Conservation (phyloP, 2,329 filamentous ascomycete genomes). For the Sarocladiaceae sp. region DNA sequence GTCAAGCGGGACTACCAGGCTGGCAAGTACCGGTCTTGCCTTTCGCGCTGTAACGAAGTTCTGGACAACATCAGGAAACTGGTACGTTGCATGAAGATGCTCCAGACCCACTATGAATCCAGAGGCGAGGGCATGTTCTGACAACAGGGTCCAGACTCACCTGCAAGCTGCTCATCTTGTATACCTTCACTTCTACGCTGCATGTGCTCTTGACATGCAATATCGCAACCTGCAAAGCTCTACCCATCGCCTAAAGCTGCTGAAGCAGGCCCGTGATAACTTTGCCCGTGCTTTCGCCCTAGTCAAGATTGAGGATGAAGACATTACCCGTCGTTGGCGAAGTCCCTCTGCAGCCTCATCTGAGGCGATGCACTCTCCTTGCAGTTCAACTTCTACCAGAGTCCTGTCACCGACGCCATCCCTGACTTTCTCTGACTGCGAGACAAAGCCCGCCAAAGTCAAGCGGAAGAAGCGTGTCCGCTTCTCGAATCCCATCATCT, state of each 20-base stretch:
- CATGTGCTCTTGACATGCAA: conserved; percentile 51
- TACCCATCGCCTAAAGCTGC: conserved; percentile 40
- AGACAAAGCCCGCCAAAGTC: conserved; percentile 11
- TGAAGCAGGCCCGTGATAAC: conserved; percentile 45
- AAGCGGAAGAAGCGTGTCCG: conserved; percentile 33
- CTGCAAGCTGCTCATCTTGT: conserved; percentile 50
- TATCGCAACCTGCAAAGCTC: conserved; percentile 40
- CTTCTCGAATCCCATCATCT: conserved; percentile 24
- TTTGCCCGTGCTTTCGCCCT: conserved; percentile 43
- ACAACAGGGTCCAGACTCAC: conserved; percentile 17
- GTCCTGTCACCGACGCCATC: conserved; percentile 5
- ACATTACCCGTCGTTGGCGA: conserved; percentile 31
- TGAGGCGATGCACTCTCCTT: conserved; percentile 37
- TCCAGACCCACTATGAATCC: not conserved
- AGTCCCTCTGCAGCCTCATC: conserved; percentile 32
- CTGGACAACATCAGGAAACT: conserved; percentile 40
- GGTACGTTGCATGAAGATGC: conserved; percentile 24
- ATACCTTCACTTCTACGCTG: conserved; percentile 57
- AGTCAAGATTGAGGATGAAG: conserved; percentile 40
- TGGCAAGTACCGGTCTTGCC: conserved; percentile 47
- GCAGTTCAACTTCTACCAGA: conserved; percentile 1
- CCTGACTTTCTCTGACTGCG: conserved; percentile 9
- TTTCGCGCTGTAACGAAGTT: conserved; percentile 45
- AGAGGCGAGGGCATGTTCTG: too few species aligned
- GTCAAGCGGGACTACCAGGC: conserved; percentile 48